phyloP scores from a whole-genome alignment of 2,329 filamentous ascomycete species.

The Colletotrichum filicis region DNA sequence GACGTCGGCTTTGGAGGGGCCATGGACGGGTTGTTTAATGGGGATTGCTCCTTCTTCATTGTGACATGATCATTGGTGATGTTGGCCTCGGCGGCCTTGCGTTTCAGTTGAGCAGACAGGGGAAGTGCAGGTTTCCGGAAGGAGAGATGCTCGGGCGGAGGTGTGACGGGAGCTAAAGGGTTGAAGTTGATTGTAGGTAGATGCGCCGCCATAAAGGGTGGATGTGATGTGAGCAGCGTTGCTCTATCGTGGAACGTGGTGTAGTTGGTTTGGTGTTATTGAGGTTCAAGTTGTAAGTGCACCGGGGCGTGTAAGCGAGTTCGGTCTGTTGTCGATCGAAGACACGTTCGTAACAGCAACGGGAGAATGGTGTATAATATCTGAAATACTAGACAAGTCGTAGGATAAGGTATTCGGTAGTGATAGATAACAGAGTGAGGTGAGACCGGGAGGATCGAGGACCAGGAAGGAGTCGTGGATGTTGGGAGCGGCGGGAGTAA shows the following conservation, averaged over 20 bases:
- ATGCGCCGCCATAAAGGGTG: conserved; percentile 33
- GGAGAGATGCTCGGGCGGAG: conserved; percentile 50
- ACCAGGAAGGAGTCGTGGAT: not conserved
- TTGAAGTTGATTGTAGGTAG: conserved; percentile 41
- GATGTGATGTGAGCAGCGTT: conserved; percentile 6
- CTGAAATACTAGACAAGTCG: not conserved
- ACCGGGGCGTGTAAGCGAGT: not conserved
- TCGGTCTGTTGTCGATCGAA: not conserved
- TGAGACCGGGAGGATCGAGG: not conserved
- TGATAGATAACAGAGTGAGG: not conserved
- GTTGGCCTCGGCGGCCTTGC: conserved; percentile 33
- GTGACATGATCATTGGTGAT: conserved; percentile 19
- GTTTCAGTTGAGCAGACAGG: conserved; percentile 34
- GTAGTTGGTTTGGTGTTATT: not conserved
- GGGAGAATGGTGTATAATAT: not conserved
- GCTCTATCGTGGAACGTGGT: not conserved
- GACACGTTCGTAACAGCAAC: not conserved
- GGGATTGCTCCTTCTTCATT: conserved; percentile 28
- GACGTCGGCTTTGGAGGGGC: conserved; percentile 17
- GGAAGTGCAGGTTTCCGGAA: conserved; percentile 40
- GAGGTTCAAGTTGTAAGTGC: conserved; percentile 3
- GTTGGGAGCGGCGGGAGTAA: not conserved
- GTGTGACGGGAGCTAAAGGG: conserved; percentile 50
- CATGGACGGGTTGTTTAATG: conserved; percentile 8
- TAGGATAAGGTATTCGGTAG: conserved; percentile 1